Percentiles rank a stretch among this genome's conserved stretches.
Conservation (phyloP, 1,139 yeast genomes). For the Zygosaccharomyces pseudobailii region DNA sequence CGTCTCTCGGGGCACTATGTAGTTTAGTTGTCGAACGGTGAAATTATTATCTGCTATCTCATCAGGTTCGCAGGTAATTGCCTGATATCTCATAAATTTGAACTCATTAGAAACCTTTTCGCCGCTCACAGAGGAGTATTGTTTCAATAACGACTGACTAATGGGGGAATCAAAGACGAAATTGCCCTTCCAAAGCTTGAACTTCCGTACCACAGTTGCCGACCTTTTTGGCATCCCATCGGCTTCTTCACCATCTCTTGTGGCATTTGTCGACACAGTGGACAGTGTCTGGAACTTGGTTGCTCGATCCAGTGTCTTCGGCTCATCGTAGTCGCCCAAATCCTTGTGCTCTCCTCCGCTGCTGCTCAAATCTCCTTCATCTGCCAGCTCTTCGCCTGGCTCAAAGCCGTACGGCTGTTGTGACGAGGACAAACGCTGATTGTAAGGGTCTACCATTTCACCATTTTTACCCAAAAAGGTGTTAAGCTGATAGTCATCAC, state of each 20-base stretch:
- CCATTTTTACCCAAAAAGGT: slow-evolving; percentile 33
- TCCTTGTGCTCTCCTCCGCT: slow-evolving; percentile 22
- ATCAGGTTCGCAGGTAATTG: slow-evolving; percentile 80
- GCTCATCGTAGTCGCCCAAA: slow-evolving; percentile 29
- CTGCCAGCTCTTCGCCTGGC: slow-evolving; percentile 9
- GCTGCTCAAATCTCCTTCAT: slow-evolving; percentile 13
- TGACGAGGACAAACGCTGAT: slow-evolving; percentile 1
- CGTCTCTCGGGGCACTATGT: slow-evolving; percentile 68
- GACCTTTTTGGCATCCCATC: slow-evolving; percentile 19
- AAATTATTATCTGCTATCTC: slow-evolving; percentile 72
- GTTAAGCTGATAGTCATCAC: slow-evolving; percentile 35
- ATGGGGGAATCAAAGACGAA: slow-evolving; percentile 64
- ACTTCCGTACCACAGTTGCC: slow-evolving; percentile 30
- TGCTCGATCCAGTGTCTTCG: slow-evolving; percentile 23
- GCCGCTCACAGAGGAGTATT: slow-evolving; percentile 37
- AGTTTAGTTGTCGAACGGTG: slow-evolving; percentile 66
- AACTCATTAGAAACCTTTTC: slow-evolving; percentile 57
- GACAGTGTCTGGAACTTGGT: slow-evolving; percentile 14
- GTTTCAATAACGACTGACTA: slow-evolving; percentile 51
- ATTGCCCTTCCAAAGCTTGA: slow-evolving; percentile 47
- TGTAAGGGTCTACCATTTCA: slow-evolving; percentile 35
- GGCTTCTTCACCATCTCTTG: slow-evolving; percentile 17
- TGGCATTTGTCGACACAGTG: slow-evolving; percentile 17
- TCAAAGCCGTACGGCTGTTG: slow-evolving; percentile 4
- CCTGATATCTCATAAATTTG: slow-evolving; percentile 76